phyloP scores from a whole-genome alignment of 2,329 filamentous ascomycete species.

The Elsinoe australis region DNA sequence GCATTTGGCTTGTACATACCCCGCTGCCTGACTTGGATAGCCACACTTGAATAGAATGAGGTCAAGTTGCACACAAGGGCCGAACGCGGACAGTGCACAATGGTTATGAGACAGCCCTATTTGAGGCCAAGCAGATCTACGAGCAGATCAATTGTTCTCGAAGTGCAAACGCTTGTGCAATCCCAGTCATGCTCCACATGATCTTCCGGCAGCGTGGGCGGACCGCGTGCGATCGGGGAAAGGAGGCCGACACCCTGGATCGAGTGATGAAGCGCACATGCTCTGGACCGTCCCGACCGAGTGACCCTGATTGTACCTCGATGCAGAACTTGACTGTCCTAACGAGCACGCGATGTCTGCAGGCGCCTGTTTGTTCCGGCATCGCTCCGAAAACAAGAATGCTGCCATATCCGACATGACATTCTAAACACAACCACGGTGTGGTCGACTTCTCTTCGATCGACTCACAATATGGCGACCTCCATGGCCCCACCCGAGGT shows the following conservation, averaged over 20 bases:
- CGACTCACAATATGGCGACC: background rate
- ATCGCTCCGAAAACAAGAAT: slow-evolving; percentile 6
- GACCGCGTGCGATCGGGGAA: too few relatives aligned
- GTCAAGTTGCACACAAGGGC: too few relatives aligned
- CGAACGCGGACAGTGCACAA: too few relatives aligned
- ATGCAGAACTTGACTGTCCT: too few relatives aligned
- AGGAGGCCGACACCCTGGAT: too few relatives aligned
- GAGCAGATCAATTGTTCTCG: background rate
- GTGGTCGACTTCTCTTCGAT: background rate
- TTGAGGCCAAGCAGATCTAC: slow-evolving; percentile 1
- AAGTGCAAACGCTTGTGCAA: background rate
- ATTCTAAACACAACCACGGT: background rate
- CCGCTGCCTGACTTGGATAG: too few relatives aligned
- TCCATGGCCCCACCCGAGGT: slow-evolving; percentile 1
- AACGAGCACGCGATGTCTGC: slow-evolving; percentile 13
- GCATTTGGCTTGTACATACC: too few relatives aligned
- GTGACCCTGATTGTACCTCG: too few relatives aligned
- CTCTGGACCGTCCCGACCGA: slow-evolving; percentile 1
- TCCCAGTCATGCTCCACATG: slow-evolving; percentile 3
- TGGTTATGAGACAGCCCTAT: too few relatives aligned
- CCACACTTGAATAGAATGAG: slow-evolving; percentile 1
- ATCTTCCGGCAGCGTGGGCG: too few relatives aligned
- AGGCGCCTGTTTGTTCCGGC: slow-evolving; percentile 12
- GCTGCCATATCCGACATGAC: slow-evolving; percentile 4
- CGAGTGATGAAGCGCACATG: background rate